A percentile compares a stretch with the other conserved stretches of the same genome.
Conservation (phyloP, 176 grass and related monocot species). For the Carex littledalei region DNA sequence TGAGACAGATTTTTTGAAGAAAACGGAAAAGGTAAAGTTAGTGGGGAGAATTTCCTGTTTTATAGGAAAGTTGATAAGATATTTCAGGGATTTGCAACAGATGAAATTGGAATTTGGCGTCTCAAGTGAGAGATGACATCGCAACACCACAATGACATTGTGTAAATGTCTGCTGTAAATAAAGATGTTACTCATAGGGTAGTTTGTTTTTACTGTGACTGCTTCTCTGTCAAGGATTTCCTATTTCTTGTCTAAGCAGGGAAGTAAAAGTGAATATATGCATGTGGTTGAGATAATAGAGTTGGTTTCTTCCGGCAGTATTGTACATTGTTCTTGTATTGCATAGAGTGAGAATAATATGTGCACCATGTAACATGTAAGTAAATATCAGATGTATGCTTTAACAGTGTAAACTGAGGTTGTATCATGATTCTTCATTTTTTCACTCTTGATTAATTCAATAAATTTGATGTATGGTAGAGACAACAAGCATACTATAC, state of each 20-base stretch:
- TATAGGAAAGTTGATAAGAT: not conserved
- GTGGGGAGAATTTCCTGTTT: not conserved
- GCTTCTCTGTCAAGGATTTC: not conserved
- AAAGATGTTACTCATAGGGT: not conserved
- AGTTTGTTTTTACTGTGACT: not conserved
- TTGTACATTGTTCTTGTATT: conserved; percentile 11
- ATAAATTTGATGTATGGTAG: not conserved
- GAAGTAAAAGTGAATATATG: not conserved
- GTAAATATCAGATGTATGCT: not conserved
- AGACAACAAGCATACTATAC: not conserved
- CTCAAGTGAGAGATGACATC: not conserved
- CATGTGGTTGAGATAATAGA: not conserved
- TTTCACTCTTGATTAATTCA: not conserved
- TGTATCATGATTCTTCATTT: not conserved
- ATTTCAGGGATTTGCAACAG: conserved; percentile 7
- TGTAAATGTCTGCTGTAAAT: conserved; percentile 12
- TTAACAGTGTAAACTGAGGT: not conserved
- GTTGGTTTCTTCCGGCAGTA: not conserved
- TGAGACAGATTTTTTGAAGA: not conserved
- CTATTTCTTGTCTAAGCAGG: not conserved
- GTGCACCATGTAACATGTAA: not conserved
- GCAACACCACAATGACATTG: conserved; percentile 6
- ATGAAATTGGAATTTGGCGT: not conserved
- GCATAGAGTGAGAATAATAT: not conserved
- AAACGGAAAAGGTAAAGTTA: not conserved